phyloP scores from a whole-genome alignment of 1,139 yeast genomes.

The Nakaseomyces delphensis region DNA sequence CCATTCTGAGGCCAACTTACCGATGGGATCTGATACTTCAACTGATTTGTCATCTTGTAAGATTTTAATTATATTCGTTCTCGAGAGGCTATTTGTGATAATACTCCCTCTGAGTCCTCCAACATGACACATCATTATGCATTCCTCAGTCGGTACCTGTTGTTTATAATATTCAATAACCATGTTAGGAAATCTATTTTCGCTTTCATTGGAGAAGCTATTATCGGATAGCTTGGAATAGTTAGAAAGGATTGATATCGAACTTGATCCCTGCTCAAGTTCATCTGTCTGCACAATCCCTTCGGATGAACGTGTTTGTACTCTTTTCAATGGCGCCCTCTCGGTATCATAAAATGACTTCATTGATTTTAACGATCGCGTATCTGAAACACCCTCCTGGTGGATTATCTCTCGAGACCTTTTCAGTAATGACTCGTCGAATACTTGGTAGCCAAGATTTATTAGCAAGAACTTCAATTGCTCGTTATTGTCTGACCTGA shows the following conservation, averaged over 20 bases:
- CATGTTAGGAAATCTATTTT: conserved; percentile 22
- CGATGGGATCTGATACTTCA: conserved; percentile 32
- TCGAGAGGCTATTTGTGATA: conserved; percentile 17
- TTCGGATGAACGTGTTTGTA: conserved; percentile 1
- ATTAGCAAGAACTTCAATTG: conserved; percentile 37
- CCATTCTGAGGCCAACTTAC: conserved; percentile 47
- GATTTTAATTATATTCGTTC: conserved; percentile 5
- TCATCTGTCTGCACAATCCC: neutral
- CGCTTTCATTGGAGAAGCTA: conserved; percentile 8
- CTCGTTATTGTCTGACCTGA: conserved; percentile 39
- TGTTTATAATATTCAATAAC: conserved; percentile 12
- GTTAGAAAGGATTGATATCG: neutral
- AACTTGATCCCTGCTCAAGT: conserved; percentile 1
- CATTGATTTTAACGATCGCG: conserved; percentile 13
- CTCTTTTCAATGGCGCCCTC: neutral
- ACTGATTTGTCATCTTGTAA: conserved; percentile 19
- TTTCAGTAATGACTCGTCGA: conserved; percentile 24
- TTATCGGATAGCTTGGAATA: neutral
- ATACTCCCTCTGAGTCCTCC: conserved; percentile 31
- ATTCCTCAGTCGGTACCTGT: conserved; percentile 11
- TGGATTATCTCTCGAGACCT: conserved; percentile 17
- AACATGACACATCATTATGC: conserved; percentile 28
- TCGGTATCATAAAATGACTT: conserved; percentile 13
- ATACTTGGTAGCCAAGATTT: conserved; percentile 22
- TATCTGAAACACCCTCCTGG: conserved; percentile 6